Base-by-base conservation (phyloP, 257 asterid species). In the Forsythia suspensa region DNA sequence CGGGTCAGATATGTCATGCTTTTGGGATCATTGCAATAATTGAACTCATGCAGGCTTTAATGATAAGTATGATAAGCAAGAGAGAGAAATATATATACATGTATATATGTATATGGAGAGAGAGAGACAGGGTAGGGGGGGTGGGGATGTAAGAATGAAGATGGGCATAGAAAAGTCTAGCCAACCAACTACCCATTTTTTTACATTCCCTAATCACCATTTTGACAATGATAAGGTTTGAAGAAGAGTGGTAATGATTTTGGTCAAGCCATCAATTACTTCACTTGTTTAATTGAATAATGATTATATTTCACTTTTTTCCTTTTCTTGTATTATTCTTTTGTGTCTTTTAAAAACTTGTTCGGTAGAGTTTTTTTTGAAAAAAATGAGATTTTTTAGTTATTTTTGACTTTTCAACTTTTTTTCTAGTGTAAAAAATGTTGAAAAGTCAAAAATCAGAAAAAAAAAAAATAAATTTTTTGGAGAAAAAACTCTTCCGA, bases 21-120 rank as follows among this genome's bases (percentile, higher is more conserved):
- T 91, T 91, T 91, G 85, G 95, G 91, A 91, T 91, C 92, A 85
- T 84, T 84, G 91, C 95, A 92, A 91, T 92, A 39, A 91, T 92
- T 90, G 96, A 90, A 84, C 80, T 88, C 93, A 87, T 86, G 96
- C 93, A 84, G 84, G 83, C 83, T 89, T 88, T 84, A 85, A 90
- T 92, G 87, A 88, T 87, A 81, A 48, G 83, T 52, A 75, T 82
- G 74, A 83, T 82, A 70, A 71, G 71, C 70, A 72, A 41, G 38
- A 72, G 55, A 74, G 34, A 8, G 8, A 24, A 39, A 41, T 29
- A 29, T 29, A 29, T 29, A 29, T 29, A 37, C 29, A 37, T 36
- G 44, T 13, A 43, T 43, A 43, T 43, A 43, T 43, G 10, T 43
- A 43, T 2, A 43, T 0, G n/a, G 70, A 63, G 38, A 29, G 34